Percentiles rank a stretch among this genome's conserved stretches.
These are phyloP conservation scores for Xylaria sp. DNA, from an alignment of 2,329 filamentous ascomycete species.

Conservation along the genomic window DNA sequence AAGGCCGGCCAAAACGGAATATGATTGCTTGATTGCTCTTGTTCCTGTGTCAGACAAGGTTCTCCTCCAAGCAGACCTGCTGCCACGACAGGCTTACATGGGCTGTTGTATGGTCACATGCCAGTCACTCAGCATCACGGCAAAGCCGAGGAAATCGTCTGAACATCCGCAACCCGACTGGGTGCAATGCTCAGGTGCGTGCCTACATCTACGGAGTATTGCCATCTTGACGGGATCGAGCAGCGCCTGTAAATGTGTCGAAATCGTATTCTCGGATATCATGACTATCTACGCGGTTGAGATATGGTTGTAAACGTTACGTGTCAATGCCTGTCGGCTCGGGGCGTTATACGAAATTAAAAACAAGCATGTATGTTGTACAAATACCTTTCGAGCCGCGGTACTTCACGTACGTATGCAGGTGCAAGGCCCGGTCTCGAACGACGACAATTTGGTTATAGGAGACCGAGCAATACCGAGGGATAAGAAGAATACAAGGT, in stretches of 20 bases:
- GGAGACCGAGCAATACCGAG: not conserved
- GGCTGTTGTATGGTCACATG: slow-evolving; percentile 35
- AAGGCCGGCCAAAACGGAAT: slow-evolving; percentile 26
- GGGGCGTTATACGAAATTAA: slow-evolving; percentile 12
- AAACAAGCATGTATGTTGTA: slow-evolving; percentile 8
- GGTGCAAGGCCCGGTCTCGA: slow-evolving; percentile 2
- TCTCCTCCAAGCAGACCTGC: slow-evolving; percentile 34
- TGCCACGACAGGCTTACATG: slow-evolving; percentile 36
- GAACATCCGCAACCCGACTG: slow-evolving; percentile 25
- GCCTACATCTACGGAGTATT: slow-evolving; percentile 16
- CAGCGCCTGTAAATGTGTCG: not conserved
- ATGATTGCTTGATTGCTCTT: slow-evolving; percentile 30
- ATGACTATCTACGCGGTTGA: slow-evolving; percentile 4
- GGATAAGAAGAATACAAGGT: not conserved
- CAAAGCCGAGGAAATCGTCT: slow-evolving; percentile 21
- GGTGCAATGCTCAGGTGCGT: slow-evolving; percentile 6
- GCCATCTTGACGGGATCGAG: slow-evolving; percentile 3
- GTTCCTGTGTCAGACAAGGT: slow-evolving; percentile 25
- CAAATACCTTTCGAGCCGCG: slow-evolving; percentile 3
- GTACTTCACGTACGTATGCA: slow-evolving; percentile 18
- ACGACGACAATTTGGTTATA: slow-evolving; percentile 10
- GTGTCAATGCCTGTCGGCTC: slow-evolving; percentile 19
- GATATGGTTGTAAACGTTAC: slow-evolving; percentile 8
- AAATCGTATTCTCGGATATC: slow-evolving; percentile 7
- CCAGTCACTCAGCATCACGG: slow-evolving; percentile 30